Evolutionary conservation across 805 yeast genomes (phyloP).

Genomic region (Teunomyces atbi): DNA sequence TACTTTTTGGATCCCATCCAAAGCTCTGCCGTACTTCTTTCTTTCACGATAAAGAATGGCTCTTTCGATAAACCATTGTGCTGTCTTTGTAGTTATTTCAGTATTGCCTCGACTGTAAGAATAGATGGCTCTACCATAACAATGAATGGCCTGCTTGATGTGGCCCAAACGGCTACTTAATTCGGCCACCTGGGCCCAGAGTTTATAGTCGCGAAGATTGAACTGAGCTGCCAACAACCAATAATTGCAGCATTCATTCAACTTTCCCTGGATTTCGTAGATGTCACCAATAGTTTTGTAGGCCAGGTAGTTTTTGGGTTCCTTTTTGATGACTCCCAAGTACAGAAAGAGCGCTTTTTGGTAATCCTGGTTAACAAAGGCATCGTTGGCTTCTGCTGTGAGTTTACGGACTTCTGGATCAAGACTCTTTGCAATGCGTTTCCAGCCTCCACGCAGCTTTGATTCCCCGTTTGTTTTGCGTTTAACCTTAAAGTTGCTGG

Average conservation of each 20-base stretch:
- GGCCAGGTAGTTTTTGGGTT: constrained; percentile 76
- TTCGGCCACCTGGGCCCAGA: constrained; percentile 78
- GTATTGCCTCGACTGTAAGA: constrained; percentile 24
- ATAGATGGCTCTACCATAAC: constrained; percentile 66
- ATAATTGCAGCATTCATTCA: constrained; percentile 71
- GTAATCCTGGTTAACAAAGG: constrained; percentile 65
- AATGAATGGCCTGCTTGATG: constrained; percentile 72
- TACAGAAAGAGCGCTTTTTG: constrained; percentile 59
- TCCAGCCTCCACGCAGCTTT: constrained; percentile 35
- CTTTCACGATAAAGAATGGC: constrained; percentile 66
- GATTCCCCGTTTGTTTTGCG: constrained; percentile 28
- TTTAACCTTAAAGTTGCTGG: constrained; percentile 59
- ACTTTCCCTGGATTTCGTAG: constrained; percentile 61
- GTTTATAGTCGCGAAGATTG: constrained; percentile 69
- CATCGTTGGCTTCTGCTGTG: constrained; percentile 74
- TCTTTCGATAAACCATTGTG: constrained; percentile 59
- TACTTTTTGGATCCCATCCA: constrained; percentile 67
- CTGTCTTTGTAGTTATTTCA: constrained; percentile 33
- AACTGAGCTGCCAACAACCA: constrained; percentile 83
- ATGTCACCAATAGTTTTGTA: constrained; percentile 88
- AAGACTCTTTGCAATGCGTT: constrained; percentile 37
- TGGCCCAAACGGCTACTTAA: constrained; percentile 64
- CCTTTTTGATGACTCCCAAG: constrained; percentile 70
- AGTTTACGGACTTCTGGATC: constrained; percentile 72
- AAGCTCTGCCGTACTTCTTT: constrained; percentile 66